Evolutionary conservation across 148 eudicot species (phyloP).

Genomic region (Suaeda aralocaspica): DNA sequence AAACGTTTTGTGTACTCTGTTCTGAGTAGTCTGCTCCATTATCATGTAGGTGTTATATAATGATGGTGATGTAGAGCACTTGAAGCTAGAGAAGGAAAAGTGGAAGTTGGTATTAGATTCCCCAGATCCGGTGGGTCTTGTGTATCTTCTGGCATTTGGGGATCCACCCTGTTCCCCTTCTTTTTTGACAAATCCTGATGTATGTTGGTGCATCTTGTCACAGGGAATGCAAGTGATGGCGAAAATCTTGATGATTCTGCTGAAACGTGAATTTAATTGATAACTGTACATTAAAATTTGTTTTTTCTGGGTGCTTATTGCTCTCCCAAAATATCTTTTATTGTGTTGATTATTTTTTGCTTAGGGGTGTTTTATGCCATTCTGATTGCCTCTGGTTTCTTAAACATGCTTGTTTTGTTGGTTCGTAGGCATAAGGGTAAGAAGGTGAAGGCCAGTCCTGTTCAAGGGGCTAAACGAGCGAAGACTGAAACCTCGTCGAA

Average conservation of each 20-base stretch:
- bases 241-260: constrained; percentile 47
- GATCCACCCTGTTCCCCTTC: background rate
- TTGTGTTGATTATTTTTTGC: background rate
- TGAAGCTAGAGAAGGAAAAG: constrained; percentile 43
- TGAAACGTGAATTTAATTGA: constrained; percentile 48
- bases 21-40: constrained; percentile 15
- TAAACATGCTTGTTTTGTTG: background rate
- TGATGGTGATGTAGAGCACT: constrained; percentile 67
- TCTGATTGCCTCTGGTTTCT: background rate
- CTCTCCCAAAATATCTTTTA: no score
- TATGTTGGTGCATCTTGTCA: constrained; percentile 17
- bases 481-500: constrained; percentile 37
- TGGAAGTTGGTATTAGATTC: constrained; percentile 42
- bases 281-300: background rate
- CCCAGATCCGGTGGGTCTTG: constrained; percentile 39
- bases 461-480: constrained; percentile 31
- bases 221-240: constrained; percentile 48
- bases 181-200: constrained; percentile 7
- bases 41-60: constrained; percentile 43
- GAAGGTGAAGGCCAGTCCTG: constrained; percentile 44
- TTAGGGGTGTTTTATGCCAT: background rate
- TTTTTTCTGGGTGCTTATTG: no score
- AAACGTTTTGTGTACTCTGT: background rate
- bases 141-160: background rate
- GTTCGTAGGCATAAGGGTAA: constrained; percentile 46